Base-by-base conservation (phyloP, 2,329 filamentous ascomycete genomes). In the Hypoxylon sp. region DNA sequence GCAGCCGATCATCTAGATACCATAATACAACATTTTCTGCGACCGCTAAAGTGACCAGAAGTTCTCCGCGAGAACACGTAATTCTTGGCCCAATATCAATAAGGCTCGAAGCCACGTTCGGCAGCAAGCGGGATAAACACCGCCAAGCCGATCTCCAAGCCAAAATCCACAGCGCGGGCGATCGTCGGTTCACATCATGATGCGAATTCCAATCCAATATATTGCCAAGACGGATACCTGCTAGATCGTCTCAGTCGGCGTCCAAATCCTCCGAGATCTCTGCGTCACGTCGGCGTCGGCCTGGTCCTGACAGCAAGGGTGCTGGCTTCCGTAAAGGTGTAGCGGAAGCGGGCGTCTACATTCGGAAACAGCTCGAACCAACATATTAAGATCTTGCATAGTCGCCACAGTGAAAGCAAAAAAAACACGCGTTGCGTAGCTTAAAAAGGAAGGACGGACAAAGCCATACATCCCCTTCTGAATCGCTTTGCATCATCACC, bases 151-250 rank as follows among this genome's bases (percentile, higher is more conserved):
- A 16, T 15, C 32, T 21, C 36, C 7, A 13, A 15, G 25, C 40
- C 42, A 32, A 34, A 19, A 5, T n/a, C 35, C 23, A 6, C n/a
- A 12, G 13, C 13, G 30, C 21, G 17, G 35, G 23, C 35, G 26
- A 9, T 27, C 13, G 2, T 17, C n/a, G 32, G 12, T 26, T 29
- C 25, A 40, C 30, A 27, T 7, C 21, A 41, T 35, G 15, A 25
- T 6, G 13, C 21, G 21, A 9, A 19, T 17, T 13, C 12, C 11
- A 23, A 11, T 35, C 21, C 7, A 9, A 45, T 27, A 36, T 8
- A 20, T 16, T 30, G 51, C 51, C 51, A 55, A 47, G 51, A 26
- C 51, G 51, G 51, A 17, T 43, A 43, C 41, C 25, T 51, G 42
- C 51, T 47, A 37, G 43, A 51, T 51, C 52, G 32, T 13, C 12